Conservation (phyloP, 345 rosid species). For the Erysimum cheiranthoides region DNA sequence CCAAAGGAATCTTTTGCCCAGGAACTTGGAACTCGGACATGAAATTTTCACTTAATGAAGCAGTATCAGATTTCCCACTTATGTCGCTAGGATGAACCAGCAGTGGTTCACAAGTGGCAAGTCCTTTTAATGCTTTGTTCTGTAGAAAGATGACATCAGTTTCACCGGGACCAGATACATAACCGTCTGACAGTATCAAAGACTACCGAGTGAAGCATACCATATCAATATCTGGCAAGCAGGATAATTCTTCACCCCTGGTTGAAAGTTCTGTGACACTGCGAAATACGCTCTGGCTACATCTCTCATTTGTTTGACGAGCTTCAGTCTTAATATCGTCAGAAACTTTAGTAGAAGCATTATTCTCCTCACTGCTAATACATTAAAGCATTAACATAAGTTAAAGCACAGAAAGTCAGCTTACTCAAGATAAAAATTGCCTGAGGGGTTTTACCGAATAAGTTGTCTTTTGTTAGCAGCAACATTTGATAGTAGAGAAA, state of each 20-base stretch:
- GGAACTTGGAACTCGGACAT: slow-evolving; percentile 59
- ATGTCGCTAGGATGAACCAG: slow-evolving; percentile 48
- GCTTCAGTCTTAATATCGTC: slow-evolving; percentile 47
- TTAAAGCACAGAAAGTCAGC: neutral
- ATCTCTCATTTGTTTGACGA: slow-evolving; percentile 55
- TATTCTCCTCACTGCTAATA: slow-evolving; percentile 53
- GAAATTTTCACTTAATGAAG: slow-evolving; percentile 50
- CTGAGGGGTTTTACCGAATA: slow-evolving; percentile 53
- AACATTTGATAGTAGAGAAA: slow-evolving; percentile 59
- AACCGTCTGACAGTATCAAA: slow-evolving; percentile 21
- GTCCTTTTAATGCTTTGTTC: slow-evolving; percentile 91
- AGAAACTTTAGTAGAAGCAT: slow-evolving; percentile 53
- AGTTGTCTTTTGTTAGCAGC: slow-evolving; percentile 60
- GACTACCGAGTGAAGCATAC: slow-evolving; percentile 52
- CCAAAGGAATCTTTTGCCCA: slow-evolving; percentile 76
- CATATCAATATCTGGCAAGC: slow-evolving; percentile 70
- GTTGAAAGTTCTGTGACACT: slow-evolving; percentile 83
- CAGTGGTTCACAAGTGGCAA: slow-evolving; percentile 57
- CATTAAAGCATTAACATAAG: slow-evolving; percentile 31
- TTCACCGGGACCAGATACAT: slow-evolving; percentile 18
- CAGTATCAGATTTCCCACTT: slow-evolving; percentile 50
- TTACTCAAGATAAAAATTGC: slow-evolving; percentile 10
- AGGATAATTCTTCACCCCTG: slow-evolving; percentile 58
- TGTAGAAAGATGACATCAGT: slow-evolving; percentile 42
- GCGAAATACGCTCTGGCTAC: slow-evolving; percentile 71